Conservation (phyloP, 2,329 filamentous ascomycete genomes). For the Metarhizium robertsii region DNA sequence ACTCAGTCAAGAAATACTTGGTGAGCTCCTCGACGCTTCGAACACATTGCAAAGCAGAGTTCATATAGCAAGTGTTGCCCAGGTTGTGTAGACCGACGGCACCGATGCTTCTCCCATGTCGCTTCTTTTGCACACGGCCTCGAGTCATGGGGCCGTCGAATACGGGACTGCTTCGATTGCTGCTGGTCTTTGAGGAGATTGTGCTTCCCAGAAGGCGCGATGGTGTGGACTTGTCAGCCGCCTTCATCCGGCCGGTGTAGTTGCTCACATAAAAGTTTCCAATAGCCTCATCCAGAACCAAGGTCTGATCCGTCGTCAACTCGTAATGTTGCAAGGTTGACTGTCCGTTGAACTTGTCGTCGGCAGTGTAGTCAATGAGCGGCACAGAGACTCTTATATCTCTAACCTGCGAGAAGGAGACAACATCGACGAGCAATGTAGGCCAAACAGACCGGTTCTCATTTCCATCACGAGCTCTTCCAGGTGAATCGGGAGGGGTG, state of each 20-base stretch:
- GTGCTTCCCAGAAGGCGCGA: constrained; percentile 17
- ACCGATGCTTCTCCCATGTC: constrained; percentile 61
- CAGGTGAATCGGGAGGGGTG: constrained; percentile 33
- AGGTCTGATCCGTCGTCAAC: constrained; percentile 61
- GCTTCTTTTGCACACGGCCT: constrained; percentile 60
- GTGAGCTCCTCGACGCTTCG: constrained; percentile 89
- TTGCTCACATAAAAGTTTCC: constrained; percentile 50
- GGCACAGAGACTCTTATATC: constrained; percentile 15
- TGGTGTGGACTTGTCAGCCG: constrained; percentile 27
- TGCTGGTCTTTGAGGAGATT: constrained; percentile 26
- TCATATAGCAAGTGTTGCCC: constrained; percentile 99
- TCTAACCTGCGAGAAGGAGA: constrained; percentile 39
- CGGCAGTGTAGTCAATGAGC: constrained; percentile 55
- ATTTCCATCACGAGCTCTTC: constrained; percentile 14
- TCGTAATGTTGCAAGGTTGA: constrained; percentile 56
- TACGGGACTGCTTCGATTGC: constrained; percentile 60
- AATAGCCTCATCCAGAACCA: constrained; percentile 77
- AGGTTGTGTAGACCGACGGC: constrained; percentile 80
- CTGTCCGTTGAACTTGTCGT: constrained; percentile 69
- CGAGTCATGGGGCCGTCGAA: constrained; percentile 55
- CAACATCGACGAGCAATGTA: constrained; percentile 35
- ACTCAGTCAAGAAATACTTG: constrained; percentile 73
- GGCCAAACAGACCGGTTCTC: constrained; percentile 27
- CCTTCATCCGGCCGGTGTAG: constrained; percentile 25
- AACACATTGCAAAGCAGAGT: constrained; percentile 90